Base-by-base conservation (phyloP, 139 green algal species). In the Penium margaritaceum region DNA sequence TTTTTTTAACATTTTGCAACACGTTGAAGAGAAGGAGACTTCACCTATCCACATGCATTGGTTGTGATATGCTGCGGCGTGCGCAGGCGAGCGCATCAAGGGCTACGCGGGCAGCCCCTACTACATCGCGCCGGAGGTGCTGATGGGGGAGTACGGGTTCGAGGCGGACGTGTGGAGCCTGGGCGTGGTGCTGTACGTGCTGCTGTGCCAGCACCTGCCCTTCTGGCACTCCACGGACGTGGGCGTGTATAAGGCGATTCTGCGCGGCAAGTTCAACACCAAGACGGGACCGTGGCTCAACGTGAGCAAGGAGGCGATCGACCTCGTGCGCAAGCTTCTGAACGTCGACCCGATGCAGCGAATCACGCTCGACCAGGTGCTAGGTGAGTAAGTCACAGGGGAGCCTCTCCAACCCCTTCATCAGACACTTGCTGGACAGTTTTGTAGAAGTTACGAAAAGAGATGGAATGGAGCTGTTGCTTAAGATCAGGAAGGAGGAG, bases 91-190 rank as follows among this genome's bases (percentile, higher is more conserved):
- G 51, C 51, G 51, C 51, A 60, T 60, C 17, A n/a, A 24, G 24
- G 51, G 51, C 24, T 60, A 60, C 21, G 51, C 51, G 19, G 58
- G 58, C 58, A 66, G 58, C 58, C 58, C 58, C 3, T 44, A 37
- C 58, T 66, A 66, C 33, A 39, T 39, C 17, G 58, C 58, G 0
- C 58, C 58, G 2, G 58, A 66, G 17, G 58, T 66, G 1, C 32
- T 66, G 27, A 44, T 27, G 7, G 58, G 58, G 32, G 27, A 30
- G 58, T 39, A 66, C 1, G 58, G 58, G 19, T 44, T 39, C 6
- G 58, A 66, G 36, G 58, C 36, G 15, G 58, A 66, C 58, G 33
- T 66, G 32, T 66, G 58, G 58, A 66, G 58, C 58, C 33, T 38
- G 0, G 58, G 58, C 12, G 58, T 66, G 19, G 30, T 66, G 24